Conservation (phyloP, 2,329 filamentous ascomycete species). For the Colletotrichum paranaense region DNA sequence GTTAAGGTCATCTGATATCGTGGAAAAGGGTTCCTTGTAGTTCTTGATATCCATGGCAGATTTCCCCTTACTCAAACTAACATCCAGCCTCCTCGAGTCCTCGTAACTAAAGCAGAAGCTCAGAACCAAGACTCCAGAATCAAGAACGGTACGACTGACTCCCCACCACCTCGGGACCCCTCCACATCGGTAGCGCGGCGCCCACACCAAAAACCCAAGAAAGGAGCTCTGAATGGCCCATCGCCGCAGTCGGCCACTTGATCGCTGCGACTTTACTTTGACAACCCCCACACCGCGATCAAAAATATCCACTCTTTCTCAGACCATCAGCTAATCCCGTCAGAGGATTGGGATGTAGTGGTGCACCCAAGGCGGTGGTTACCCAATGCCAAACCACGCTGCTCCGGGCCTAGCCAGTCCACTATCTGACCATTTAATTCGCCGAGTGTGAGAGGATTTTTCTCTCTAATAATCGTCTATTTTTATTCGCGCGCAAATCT, state of each 20-base stretch:
- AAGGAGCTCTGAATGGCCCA: slow-evolving; percentile 3
- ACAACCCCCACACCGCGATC: slow-evolving; percentile 10
- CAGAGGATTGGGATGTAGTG: neutral
- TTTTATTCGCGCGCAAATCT: slow-evolving; percentile 21
- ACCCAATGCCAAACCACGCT: slow-evolving; percentile 16
- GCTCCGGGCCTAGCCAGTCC: neutral
- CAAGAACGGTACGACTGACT: slow-evolving; percentile 21
- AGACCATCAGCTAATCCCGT: slow-evolving; percentile 18
- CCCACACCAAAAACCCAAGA: neutral
- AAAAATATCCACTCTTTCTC: slow-evolving; percentile 15
- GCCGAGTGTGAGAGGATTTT: slow-evolving; percentile 20
- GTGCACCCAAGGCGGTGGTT: neutral
- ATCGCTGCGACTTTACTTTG: slow-evolving; percentile 7
- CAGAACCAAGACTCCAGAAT: neutral
- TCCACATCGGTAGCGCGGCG: slow-evolving; percentile 6
- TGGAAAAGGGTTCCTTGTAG: neutral
- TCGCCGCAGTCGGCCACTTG: slow-evolving; percentile 3
- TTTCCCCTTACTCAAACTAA: too few relatives aligned
- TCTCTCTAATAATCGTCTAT: neutral
- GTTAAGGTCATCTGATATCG: neutral
- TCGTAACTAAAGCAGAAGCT: neutral
- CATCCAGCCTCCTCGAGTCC: too few relatives aligned
- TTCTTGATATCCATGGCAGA: too few relatives aligned
- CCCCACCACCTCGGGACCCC: slow-evolving; percentile 14
- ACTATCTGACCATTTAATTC: neutral